Percentiles rank a stretch among this genome's conserved stretches.
Evolutionary conservation across 225 moss, liverwort and hornwort genomes (phyloP).

Genomic region (Climacium dendroides): DNA sequence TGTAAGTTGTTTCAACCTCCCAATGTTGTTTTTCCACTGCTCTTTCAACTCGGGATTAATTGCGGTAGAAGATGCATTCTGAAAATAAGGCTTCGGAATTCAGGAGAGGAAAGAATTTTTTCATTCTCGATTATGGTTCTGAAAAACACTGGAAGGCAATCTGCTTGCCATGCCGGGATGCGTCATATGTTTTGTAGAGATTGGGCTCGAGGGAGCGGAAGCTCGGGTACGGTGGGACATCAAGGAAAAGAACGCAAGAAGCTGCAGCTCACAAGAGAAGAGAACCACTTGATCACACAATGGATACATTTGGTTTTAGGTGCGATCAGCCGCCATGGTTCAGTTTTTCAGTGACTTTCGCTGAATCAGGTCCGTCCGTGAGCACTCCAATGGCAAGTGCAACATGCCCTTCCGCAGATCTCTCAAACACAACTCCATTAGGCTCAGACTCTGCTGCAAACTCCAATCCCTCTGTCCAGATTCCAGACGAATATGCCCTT

Average conservation of each 20-base stretch:
- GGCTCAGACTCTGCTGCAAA: not conserved
- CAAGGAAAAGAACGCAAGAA: not conserved
- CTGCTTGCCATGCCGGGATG: not conserved
- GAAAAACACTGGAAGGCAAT: not conserved
- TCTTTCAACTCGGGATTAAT: not conserved
- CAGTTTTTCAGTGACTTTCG: no score
- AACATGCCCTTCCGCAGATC: not conserved
- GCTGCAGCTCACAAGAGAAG: not conserved
- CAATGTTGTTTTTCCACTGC: not conserved
- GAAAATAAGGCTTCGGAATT: not conserved
- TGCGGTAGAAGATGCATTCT: not conserved
- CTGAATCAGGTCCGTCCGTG: not conserved
- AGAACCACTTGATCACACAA: not conserved
- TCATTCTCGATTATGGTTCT: not conserved
- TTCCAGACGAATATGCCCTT: not conserved
- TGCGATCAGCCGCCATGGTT: not conserved
- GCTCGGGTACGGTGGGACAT: not conserved
- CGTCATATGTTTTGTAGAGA: not conserved
- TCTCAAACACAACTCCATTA: not conserved
- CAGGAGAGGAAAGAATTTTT: not conserved
- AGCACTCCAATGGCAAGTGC: not conserved
- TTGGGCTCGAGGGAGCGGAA: not conserved
- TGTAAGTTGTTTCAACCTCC: not conserved
- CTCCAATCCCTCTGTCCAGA: not conserved
- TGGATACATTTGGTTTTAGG: not conserved